These are phyloP conservation scores for Colletotrichum sp. DNA, from an alignment of 2,329 filamentous ascomycete genomes.

Conservation along the genomic window DNA sequence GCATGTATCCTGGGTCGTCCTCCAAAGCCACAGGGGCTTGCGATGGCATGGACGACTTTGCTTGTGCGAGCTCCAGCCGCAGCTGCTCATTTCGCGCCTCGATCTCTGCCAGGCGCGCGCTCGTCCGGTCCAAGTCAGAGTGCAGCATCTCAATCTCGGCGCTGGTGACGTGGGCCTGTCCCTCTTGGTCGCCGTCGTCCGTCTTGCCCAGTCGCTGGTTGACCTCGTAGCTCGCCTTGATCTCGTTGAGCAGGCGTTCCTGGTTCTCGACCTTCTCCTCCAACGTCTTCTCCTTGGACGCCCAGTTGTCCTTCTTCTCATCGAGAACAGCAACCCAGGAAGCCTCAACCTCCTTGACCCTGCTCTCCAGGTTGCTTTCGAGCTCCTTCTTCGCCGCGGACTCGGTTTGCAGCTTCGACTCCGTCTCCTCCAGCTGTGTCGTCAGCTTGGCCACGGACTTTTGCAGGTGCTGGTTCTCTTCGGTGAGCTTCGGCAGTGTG, in stretches of 20 bases:
- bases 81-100: constrained; percentile 95
- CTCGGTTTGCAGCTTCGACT: constrained; percentile 81
- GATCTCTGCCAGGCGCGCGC: constrained; percentile 83
- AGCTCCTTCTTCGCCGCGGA: constrained; percentile 73
- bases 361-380: constrained; percentile 77
- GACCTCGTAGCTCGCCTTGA: constrained; percentile 97
- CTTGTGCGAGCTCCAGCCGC: constrained; percentile 86
- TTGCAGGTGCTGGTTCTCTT: constrained; percentile 89
- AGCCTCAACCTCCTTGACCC: constrained; percentile 86
- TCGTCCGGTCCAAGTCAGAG: constrained; percentile 90
- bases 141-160: constrained; percentile 94
- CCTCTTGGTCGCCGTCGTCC: constrained; percentile 64
- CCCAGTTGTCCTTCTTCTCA: constrained; percentile 97
- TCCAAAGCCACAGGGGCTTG: constrained; percentile 70
- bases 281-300: constrained; percentile 85
- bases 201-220: constrained; percentile 84
- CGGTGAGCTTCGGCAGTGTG: constrained; percentile 85
- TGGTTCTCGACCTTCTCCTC: constrained; percentile 96
- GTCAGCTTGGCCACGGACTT: constrained; percentile 77
- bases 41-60: constrained; percentile 73
- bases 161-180: constrained; percentile 71
- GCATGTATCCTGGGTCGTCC: constrained; percentile 88
- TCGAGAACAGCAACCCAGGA: constrained; percentile 90
- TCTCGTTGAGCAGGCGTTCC: constrained; percentile 87
- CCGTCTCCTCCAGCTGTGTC: constrained; percentile 80